Base-by-base conservation (phyloP, 1,284 basidiomycete species). In the Bothia castanella region DNA sequence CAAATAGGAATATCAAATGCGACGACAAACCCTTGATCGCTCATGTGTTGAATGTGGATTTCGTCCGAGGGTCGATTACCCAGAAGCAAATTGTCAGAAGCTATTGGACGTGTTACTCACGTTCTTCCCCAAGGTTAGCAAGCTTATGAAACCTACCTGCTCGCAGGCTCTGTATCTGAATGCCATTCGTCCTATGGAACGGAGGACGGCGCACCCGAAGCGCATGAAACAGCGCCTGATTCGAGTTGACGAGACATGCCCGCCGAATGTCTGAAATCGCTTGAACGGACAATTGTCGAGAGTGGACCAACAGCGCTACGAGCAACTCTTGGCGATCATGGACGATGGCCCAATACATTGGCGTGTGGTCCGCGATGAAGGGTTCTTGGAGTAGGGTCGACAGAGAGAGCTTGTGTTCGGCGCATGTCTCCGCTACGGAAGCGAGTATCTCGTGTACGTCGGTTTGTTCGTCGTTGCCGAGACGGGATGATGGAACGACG, bases 281-380 rank as follows among this genome's bases (percentile, higher is more conserved):
- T 11, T 64, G 60, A 9, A 69, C 55, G 0, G 68, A 72, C 17
- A 87, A 68, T 1, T 85, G 85, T 4, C 73, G 70, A 0, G 82
- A 75, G 35, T 64, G 38, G 2, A 44, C 35, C 49, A 89, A 68
- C 17, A 89, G 66, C 4, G 74, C 72, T 16, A 82, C 67, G 4
- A 72, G 62, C 31, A 72, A 56, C 9, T 56, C 52, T 16, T 53
- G 29, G 4, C 72, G 73, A n/a, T 76, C 74, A 56, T 82, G 83
- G 34, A 87, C 70, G 52, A 87, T 80, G 1, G 82, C 82, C 85
- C 85, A 88, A 57, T 87, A 87, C 16, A 87, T 63, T 0, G 85
- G 81, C 0, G 80, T 80, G 54, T 85, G 82, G 2, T 72, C 75
- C 58, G 83, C 83, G 43, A 87, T 76, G 25, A 68, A 78, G 34